Evolutionary conservation across 345 rosid species (phyloP), one percentile per base, ranked within the genome.

Genomic region (Chamaenerion angustifolium): DNA sequence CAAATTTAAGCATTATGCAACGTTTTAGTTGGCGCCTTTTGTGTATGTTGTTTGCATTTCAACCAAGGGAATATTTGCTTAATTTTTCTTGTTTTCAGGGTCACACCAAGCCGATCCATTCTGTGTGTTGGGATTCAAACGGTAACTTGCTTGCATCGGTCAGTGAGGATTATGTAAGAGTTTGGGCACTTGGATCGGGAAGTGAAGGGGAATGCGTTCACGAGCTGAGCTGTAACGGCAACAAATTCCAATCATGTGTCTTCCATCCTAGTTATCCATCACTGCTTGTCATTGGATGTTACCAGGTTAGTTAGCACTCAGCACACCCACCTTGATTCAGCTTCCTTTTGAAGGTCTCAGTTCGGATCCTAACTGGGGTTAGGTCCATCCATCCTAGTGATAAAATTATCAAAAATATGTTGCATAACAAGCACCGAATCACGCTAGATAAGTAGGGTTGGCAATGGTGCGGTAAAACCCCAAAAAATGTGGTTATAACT

Each of bases 291-390:
- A 77, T 92, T 23, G 95, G 98, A 45, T 84, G 90, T 76, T 87
- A 87, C 74, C 93, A 84, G 95, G 96, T 75, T 76, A 67, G 74
- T n/a, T n/a, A n/a, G n/a, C n/a, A n/a, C n/a, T n/a, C n/a, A n/a
- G n/a, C n/a, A n/a, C 43, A 4, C 25, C 37, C 37, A 5, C 5
- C 37, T 31, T 31, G 37, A 2, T 31, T 31, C 27, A 23, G 27
- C 2, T 23, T 23, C 27, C 27, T 23, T n/a, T n/a, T n/a, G n/a
- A n/a, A n/a, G n/a, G n/a, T n/a, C n/a, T n/a, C n/a, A n/a, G n/a
- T n/a, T n/a, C n/a, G n/a, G n/a, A n/a, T n/a, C n/a, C n/a, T n/a
- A n/a, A n/a, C n/a, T n/a, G n/a, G n/a, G n/a, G n/a, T n/a, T n/a
- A n/a, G n/a, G n/a, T n/a, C n/a, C n/a, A n/a, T n/a, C n/a, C n/a